Conservation (phyloP, 768 basidiomycete genomes). For the Termitomyces sp. region DNA sequence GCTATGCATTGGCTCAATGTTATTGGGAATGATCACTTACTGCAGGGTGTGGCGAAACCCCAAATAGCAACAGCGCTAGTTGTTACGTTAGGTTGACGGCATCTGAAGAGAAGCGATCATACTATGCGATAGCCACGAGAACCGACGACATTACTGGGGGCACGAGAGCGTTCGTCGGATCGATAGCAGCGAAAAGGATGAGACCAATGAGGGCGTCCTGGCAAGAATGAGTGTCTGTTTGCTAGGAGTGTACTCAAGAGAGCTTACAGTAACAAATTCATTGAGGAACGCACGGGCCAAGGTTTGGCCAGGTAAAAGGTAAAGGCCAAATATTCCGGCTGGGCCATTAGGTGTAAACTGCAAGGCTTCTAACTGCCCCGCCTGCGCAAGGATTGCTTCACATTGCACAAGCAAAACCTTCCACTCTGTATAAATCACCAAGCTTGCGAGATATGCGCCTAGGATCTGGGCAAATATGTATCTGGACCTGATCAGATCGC, state of each 20-base stretch:
- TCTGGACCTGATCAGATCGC: conserved; percentile 25
- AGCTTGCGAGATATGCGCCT: conserved; percentile 57
- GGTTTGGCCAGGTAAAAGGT: conserved; percentile 36
- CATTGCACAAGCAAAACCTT: conserved; percentile 36
- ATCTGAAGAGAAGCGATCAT: conserved; percentile 14
- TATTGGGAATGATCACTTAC: conserved; percentile 23
- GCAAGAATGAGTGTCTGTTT: neutral
- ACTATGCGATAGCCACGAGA: conserved; percentile 57
- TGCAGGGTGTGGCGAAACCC: conserved; percentile 48
- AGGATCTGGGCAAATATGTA: conserved; percentile 63
- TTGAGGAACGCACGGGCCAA: conserved; percentile 45
- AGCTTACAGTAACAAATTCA: conserved; percentile 49
- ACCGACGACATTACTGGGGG: conserved; percentile 48
- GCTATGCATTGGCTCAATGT: neutral
- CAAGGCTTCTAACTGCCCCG: conserved; percentile 17
- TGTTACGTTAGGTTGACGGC: neutral
- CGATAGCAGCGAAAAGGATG: conserved; percentile 45
- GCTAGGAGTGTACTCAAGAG: neutral
- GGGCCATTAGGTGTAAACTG: conserved; percentile 36
- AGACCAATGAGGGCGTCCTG: conserved; percentile 45
- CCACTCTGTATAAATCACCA: conserved; percentile 60
- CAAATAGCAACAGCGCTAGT: conserved; percentile 51
- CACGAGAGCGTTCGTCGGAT: conserved; percentile 55
- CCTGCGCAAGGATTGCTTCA: conserved; percentile 24
- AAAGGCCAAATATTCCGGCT: conserved; percentile 49